These are phyloP conservation scores for Tritrichomonas musculus DNA, from an alignment of 208 protist species.

Conservation along the genomic window DNA sequence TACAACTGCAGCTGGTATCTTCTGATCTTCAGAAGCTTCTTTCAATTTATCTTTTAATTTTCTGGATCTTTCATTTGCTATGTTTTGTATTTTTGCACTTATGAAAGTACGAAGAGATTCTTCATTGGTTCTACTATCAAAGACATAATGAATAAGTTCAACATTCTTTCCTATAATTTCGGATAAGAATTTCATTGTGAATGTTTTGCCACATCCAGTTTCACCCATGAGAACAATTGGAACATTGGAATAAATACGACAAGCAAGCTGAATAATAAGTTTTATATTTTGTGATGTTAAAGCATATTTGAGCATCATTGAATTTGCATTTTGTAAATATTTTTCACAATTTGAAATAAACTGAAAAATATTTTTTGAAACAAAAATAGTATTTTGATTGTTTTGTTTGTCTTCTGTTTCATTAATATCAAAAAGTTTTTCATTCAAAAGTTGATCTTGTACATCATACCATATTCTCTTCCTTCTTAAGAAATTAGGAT, in stretches of 20 bases:
- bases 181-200: background rate
- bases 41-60: too few relatives aligned
- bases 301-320: background rate
- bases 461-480: too few relatives aligned
- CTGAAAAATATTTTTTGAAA: background rate
- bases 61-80: background rate
- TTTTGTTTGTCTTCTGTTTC: background rate
- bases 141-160: background rate
- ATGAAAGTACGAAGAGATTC: background rate
- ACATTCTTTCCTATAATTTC: background rate
- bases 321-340: background rate
- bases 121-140: background rate
- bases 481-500: background rate
- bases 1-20: too few relatives aligned
- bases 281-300: background rate
- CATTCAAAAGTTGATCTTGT: background rate
- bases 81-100: background rate
- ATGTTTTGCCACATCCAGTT: background rate
- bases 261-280: background rate
- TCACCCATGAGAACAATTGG: background rate
- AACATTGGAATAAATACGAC: background rate
- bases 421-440: background rate
- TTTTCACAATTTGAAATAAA: background rate
- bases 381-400: too few relatives aligned
- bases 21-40: background rate